Base-by-base conservation (phyloP, 2,329 filamentous ascomycete species). In the Lachnellula occidentalis region DNA sequence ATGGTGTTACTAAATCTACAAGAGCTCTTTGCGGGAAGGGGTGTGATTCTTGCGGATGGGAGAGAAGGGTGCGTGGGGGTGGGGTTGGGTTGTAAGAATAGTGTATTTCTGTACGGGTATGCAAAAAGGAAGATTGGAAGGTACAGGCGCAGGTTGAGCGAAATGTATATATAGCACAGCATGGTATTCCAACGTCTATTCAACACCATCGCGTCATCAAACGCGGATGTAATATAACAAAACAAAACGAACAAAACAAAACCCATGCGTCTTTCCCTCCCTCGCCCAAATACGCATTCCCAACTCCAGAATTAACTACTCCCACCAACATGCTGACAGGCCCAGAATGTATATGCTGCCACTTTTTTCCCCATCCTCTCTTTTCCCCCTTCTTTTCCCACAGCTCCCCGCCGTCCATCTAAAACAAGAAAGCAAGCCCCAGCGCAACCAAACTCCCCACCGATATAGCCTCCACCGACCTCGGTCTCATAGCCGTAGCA, bases 11-110 rank as follows among this genome's bases (percentile, higher is more conserved):
- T 15, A 1, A 2, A 39, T 39, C 17, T 39, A 17, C 2, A 39
- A n/a, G n/a, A n/a, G n/a, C n/a, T n/a, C 3, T 39, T 5, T 6
- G n/a, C 14, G n/a, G 17, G 70, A 72, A 58, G 67, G 64, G 2
- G 66, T 34, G 3, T 71, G 71, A 7, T 56, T 27, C 24, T 8
- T 8, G 24, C 2, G 24, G 24, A 27, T 7, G 24, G 24, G 9
- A 27, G 2, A 7, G 24, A 8, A 9, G 7, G 1, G 7, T n/a
- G n/a, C n/a, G n/a, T n/a, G n/a, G n/a, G n/a, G n/a, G n/a, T n/a
- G 7, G 27, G 15, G 15, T 43, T 34, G 34, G 21, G 4, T 64
- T 54, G 43, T 55, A 47, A 37, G 41, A 45, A 37, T 46, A 56
- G 12, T 34, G 43, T 27, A 49, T 15, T 39, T 15, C 36, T 15